Base-by-base conservation (phyloP, 805 yeast species). In the Torulaspora gathmanii region DNA sequence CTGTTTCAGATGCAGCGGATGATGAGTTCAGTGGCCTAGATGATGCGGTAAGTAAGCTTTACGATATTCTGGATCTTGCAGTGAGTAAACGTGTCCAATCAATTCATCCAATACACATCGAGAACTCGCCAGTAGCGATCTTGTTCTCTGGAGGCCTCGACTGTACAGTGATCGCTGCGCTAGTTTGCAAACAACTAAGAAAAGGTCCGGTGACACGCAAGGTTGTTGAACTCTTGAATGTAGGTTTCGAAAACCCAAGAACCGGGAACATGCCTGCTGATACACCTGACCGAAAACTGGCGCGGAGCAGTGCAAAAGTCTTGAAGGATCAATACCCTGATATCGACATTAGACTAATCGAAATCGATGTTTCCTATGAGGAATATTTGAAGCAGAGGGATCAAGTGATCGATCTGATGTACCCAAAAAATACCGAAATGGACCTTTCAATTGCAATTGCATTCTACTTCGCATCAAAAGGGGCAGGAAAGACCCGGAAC, bases 121-220 rank as follows among this genome's bases (percentile, higher is more conserved):
- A 63, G 34, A 61, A 67, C 40, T 56, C 60, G 8, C 63, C 67
- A 6, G 64, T 82, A 34, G 84, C 85, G 0, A 70, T 93, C 0
- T 65, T 93, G 26, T 93, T 90, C 59, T 87, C 96, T 35, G 99
- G 99, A 1, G 99, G 99, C 0, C 70, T 93, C 3, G 99, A 93
- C 59, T 93, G 99, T 63, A 83, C 97, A 0, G 65, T 91, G 0
- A 57, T 93, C 19, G 89, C 95, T 0, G 78, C 80, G 0, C 39
- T 83, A 3, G 50, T 65, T 9, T 64, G 67, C 47, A 52, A 55
- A 39, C 50, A 51, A n/a, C 49, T 61, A 46, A 52, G 68, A 61
- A 15, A 45, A 44, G 42, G 33, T 54, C 46, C 58, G 13, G 19
- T 10, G 35, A 16, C 37, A 7, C 37, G 25, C 17, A 37, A 28